Conservation (phyloP, 2,329 filamentous ascomycete species). For the Clathrospora elynae region DNA sequence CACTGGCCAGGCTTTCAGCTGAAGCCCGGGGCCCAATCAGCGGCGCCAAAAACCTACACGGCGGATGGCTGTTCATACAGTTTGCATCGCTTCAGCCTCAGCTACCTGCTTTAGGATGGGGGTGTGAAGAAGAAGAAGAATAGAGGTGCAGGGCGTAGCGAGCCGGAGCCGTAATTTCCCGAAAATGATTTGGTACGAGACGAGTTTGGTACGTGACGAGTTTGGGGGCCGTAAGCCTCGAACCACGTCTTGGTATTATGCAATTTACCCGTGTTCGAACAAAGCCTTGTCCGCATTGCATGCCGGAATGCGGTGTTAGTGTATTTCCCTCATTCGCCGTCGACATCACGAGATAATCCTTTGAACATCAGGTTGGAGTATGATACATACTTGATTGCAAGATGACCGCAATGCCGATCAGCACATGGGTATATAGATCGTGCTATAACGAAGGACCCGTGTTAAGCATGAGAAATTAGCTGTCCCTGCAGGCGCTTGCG, state of each 20-base stretch:
- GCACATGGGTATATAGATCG: constrained; percentile 5
- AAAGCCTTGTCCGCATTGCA: not conserved
- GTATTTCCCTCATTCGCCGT: too few relatives aligned
- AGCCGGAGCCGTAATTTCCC: constrained; percentile 27
- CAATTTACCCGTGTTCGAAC: constrained; percentile 17
- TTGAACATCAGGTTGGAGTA: constrained; percentile 12
- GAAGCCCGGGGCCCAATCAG: constrained; percentile 14
- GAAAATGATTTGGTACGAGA: not conserved
- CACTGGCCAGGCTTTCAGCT: constrained; percentile 12
- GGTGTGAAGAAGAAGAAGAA: constrained; percentile 7
- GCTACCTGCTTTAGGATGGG: constrained; percentile 4
- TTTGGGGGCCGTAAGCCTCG: constrained; percentile 17
- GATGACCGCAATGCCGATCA: constrained; percentile 15
- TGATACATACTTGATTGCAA: constrained; percentile 23
- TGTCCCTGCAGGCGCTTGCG: constrained; percentile 14
- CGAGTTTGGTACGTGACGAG: constrained; percentile 2
- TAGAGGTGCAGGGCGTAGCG: constrained; percentile 32
- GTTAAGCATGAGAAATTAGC: constrained; percentile 3
- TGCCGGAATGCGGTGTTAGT: too few relatives aligned
- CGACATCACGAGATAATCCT: not conserved
- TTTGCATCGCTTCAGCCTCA: constrained; percentile 21
- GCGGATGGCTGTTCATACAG: constrained; percentile 1
- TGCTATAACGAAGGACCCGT: constrained; percentile 6
- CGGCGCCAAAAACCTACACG: constrained; percentile 4
- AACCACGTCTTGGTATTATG: constrained; percentile 15